These are phyloP conservation scores for Fagopyrum tataricum DNA, from an alignment of 148 eudicot genomes.

Conservation along the genomic window DNA sequence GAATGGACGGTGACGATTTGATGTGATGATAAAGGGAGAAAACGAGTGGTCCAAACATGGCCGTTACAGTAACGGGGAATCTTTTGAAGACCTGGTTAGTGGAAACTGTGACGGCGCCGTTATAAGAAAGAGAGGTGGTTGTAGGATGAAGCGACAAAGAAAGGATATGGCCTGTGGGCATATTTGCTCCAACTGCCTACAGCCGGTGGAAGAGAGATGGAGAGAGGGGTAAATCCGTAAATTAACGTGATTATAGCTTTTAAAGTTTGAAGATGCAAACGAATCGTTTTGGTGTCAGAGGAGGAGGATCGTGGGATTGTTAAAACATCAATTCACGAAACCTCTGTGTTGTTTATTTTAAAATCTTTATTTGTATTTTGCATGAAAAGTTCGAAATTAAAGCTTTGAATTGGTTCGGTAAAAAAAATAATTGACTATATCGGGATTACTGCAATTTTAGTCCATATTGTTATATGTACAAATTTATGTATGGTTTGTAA, in stretches of 20 bases:
- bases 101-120: constrained; percentile 13
- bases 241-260: not conserved
- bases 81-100: constrained; percentile 1
- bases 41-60: not conserved
- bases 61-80: constrained; percentile 14
- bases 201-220: not conserved
- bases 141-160: not conserved
- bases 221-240: not conserved
- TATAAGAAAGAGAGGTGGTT: not conserved
- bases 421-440: too few relatives aligned
- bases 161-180: not conserved
- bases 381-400: not conserved
- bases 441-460: too few relatives aligned
- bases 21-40: not conserved
- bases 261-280: not conserved
- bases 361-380: not conserved
- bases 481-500: too few relatives aligned
- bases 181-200: not conserved
- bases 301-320: not conserved
- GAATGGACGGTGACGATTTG: constrained; percentile 5
- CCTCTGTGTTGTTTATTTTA: not conserved
- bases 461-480: too few relatives aligned
- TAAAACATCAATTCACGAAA: not conserved
- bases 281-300: constrained; percentile 7
- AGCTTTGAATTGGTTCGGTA: too few relatives aligned